Base-by-base conservation (phyloP, 2,329 filamentous ascomycete genomes). In the Rhytidhysteron rufulum region DNA sequence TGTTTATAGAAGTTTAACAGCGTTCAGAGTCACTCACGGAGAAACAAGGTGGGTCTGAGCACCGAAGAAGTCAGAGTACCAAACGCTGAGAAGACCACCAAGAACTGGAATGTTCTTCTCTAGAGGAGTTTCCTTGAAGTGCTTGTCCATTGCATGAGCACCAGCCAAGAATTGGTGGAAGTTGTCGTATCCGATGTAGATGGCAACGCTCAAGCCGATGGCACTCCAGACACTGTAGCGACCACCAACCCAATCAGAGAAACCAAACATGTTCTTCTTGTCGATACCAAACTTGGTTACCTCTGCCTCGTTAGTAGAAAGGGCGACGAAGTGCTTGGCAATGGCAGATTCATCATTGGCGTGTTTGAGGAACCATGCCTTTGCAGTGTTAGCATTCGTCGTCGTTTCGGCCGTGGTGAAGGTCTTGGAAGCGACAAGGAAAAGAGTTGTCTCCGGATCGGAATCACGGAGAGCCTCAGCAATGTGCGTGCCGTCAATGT, bases 251-350 rank as follows among this genome's bases (percentile, higher is more conserved):
- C 93, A 98, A 71, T 87, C 94, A 71, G 91, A 90, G 66, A 98
- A 98, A 58, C 89, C 90, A 63, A 98, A 98, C 93, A 98, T 98
- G 79, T 97, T 98, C 79, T 91, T 91, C 72, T 83, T 85, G 73
- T 97, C 91, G 61, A 98, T 98, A 52, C 93, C 93, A 60, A 98
- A 98, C 78, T 97, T 97, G 72, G 86, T 89, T 47, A 98, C 93
- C 74, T 97, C 91, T 39, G 75, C 67, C 72, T 91, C 86, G 72
- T 98, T 98, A 67, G 93, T 98, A 36, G 93, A 97, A 39, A 98
- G 82, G 33, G 93, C 93, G 42, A 96, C 93, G 63, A 98, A 98
- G 79, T 98, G 93, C 80, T 97, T 98, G 55, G 93, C 88, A 55
- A 98, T 94, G 51, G 80, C 72, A 16, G 67, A 60, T 42, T 77